A percentile compares a stretch with the other conserved stretches of the same genome.
These are phyloP conservation scores for Coprinopsis strossmayeri DNA, from an alignment of 768 basidiomycete genomes.

Conservation along the genomic window DNA sequence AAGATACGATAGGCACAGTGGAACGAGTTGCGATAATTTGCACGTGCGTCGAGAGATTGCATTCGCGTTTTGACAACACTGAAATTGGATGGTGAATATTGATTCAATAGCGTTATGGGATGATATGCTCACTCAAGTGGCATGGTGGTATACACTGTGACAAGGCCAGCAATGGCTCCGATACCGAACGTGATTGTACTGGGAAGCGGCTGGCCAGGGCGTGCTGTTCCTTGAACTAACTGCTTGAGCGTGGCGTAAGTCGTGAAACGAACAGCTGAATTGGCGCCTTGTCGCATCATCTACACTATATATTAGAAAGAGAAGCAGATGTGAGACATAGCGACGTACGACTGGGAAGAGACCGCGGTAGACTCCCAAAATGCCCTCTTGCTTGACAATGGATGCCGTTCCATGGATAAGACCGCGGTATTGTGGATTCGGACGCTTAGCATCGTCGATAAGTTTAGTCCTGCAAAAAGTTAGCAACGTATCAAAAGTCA, in stretches of 20 bases:
- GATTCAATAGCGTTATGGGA: background rate
- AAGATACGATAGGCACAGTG: conserved; percentile 94
- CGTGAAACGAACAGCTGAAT: conserved; percentile 93
- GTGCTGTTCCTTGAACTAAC: conserved; percentile 77
- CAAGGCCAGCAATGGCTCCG: conserved; percentile 88
- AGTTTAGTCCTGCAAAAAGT: conserved; percentile 98
- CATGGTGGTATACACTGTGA: conserved; percentile 91
- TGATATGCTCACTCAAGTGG: conserved; percentile 57
- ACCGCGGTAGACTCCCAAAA: conserved; percentile 82
- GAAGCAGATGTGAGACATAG: background rate
- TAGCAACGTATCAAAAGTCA: too few relatives aligned
- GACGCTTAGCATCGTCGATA: conserved; percentile 87
- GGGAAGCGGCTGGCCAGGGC: conserved; percentile 81
- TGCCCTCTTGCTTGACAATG: conserved; percentile 83
- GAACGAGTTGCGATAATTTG: conserved; percentile 88
- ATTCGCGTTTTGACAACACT: conserved; percentile 98
- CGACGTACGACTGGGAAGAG: conserved; percentile 84
- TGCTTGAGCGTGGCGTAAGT: conserved; percentile 94
- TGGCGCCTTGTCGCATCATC: conserved; percentile 98
- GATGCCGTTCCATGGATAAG: conserved; percentile 75
- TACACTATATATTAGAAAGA: conserved; percentile 22
- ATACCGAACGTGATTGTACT: conserved; percentile 89
- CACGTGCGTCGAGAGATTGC: conserved; percentile 83
- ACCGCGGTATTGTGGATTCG: conserved; percentile 81
- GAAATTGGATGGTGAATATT: conserved; percentile 1